These are phyloP conservation scores for Verbascum thapsus DNA, from an alignment of 257 asterid species.

Conservation along the genomic window DNA sequence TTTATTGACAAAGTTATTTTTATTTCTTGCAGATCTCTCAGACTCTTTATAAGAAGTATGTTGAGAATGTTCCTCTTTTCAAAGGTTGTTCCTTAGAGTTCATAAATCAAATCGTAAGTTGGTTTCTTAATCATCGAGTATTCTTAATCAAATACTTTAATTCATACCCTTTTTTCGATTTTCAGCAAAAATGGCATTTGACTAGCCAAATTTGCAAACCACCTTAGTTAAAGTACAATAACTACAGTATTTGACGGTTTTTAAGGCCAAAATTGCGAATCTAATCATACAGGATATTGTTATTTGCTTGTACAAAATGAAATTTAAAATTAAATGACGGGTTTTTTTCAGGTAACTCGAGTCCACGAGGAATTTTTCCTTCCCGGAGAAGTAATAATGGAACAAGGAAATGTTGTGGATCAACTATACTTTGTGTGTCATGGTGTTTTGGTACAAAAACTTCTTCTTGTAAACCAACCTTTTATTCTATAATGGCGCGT, in stretches of 20 bases:
- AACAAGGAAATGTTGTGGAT: slow-evolving; percentile 84
- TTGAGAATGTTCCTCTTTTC: slow-evolving; percentile 73
- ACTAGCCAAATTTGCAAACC: too few relatives aligned
- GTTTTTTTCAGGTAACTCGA: slow-evolving; percentile 62
- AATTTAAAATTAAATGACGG: neutral
- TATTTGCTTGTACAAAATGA: too few relatives aligned
- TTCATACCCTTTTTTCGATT: too few relatives aligned
- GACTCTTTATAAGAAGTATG: slow-evolving; percentile 60
- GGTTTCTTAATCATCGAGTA: neutral
- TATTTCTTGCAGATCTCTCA: slow-evolving; percentile 71
- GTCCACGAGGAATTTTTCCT: slow-evolving; percentile 94
- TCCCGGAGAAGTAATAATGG: slow-evolving; percentile 92
- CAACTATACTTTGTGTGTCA: slow-evolving; percentile 87
- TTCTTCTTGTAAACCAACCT: too few relatives aligned
- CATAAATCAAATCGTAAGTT: slow-evolving; percentile 85
- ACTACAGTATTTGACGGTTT: too few relatives aligned
- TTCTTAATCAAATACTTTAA: too few relatives aligned
- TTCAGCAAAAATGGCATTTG: too few relatives aligned
- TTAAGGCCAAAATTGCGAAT: too few relatives aligned
- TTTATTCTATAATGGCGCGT: too few relatives aligned
- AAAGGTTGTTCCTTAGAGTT: slow-evolving; percentile 79
- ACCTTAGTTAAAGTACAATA: too few relatives aligned
- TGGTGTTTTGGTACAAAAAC: slow-evolving; percentile 65
- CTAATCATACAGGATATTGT: too few relatives aligned
- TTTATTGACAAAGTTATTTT: slow-evolving; percentile 26